Evolutionary conservation across 2,329 filamentous ascomycete genomes (phyloP), one percentile per base, ranked within the genome.

Genomic region (Aspergillus hortae): DNA sequence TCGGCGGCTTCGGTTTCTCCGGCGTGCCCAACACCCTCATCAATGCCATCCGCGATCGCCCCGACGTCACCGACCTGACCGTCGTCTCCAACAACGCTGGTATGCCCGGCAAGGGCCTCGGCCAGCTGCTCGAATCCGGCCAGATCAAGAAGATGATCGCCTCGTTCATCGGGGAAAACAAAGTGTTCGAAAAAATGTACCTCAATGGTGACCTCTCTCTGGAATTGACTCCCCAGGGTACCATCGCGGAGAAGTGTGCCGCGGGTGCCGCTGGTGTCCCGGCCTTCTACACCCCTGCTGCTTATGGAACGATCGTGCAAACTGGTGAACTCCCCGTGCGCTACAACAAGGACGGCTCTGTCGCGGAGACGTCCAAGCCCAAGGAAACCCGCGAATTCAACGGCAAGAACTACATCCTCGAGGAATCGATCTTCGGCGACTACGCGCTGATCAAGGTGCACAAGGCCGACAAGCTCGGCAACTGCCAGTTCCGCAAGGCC

Each of bases 201-300:
- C 79, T 95, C 48, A 87, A 80, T 6, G 91, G 91, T 56, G 80
- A 94, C 68, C 83, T 95, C 51, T 87, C 92, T 69, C 82, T 96
- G 48, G 91, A 96, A 75, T 82, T 96, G 58, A 92, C 89, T 21
- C 91, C 91, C 1, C 91, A 95, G 73, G 91, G 91, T 57, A 95
- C 90, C 15, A 81, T 96, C 47, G 91, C 90, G 35, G 91, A 96
- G 75, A 84, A 91, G 61, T 91, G 90, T 72, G 82, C 90, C 50
- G 86, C 89, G 40, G 90, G 89, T 59, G 91, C 90, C 51, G 89
- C 89, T 66, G 91, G 91, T 49, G 87, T 96, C 60, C 91, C 91
- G 30, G 91, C 91, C 53, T 95, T 94, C 70, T 94, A 86, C 64
- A 92, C 89, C 0, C 86, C 88, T 1, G 89, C 89, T 4, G 89